These are phyloP conservation scores for Clavariopsis aquatica DNA, from an alignment of 495 filamentous ascomycete species.

Conservation along the genomic window DNA sequence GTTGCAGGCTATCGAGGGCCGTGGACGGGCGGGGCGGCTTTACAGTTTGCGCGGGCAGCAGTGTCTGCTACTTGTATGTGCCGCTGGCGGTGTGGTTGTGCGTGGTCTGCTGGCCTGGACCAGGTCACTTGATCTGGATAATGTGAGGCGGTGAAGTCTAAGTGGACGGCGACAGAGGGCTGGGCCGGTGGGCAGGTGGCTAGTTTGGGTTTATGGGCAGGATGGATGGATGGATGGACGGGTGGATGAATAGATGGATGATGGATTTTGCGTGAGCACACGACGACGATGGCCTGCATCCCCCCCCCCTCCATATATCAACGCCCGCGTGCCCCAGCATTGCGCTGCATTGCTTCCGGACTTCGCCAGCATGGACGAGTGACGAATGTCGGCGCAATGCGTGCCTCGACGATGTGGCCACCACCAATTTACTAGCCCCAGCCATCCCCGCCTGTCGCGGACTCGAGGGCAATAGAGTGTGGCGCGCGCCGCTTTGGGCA, in stretches of 20 bases:
- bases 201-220: too few species aligned
- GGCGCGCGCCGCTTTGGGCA: slow-evolving; percentile 13
- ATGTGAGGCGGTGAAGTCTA: slow-evolving; percentile 25
- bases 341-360: slow-evolving; percentile 11
- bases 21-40: neutral
- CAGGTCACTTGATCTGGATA: neutral
- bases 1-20: slow-evolving; percentile 1
- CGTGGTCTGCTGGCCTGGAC: slow-evolving; percentile 8
- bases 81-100: neutral
- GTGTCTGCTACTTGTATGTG: neutral
- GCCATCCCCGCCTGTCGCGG: slow-evolving; percentile 1
- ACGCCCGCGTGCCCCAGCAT: slow-evolving; percentile 23
- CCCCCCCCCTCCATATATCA: slow-evolving; percentile 27
- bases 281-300: slow-evolving; percentile 16
- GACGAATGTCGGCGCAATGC: slow-evolving; percentile 13
- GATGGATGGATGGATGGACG: neutral
- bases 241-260: too few species aligned
- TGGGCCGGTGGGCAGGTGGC: neutral
- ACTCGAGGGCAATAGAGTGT: slow-evolving; percentile 8
- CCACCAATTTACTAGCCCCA: slow-evolving; percentile 16
- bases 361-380: slow-evolving; percentile 30
- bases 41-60: neutral
- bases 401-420: slow-evolving; percentile 4
- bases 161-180: neutral
- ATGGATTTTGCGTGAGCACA: slow-evolving; percentile 10